Evolutionary conservation across 2,329 filamentous ascomycete genomes (phyloP).

Genomic region (Cercospora berteroae): DNA sequence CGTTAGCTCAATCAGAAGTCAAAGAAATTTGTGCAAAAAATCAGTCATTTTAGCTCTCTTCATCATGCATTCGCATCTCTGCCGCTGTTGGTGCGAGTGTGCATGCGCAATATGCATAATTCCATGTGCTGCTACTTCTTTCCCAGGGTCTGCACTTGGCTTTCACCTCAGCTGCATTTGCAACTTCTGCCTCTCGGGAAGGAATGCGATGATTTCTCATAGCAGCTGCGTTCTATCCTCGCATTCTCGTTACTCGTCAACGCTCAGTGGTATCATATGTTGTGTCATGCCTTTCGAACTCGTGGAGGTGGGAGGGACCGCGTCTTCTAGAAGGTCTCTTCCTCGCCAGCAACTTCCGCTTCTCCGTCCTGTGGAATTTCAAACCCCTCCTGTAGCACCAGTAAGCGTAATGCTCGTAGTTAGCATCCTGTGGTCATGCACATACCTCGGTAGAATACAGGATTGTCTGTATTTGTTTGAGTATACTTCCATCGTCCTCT

Average conservation of each 20-base stretch:
- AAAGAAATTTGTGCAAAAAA: neutral
- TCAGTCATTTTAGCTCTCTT: neutral
- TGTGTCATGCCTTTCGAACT: conserved; percentile 7
- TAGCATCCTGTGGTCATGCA: conserved; percentile 12
- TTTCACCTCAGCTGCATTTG: neutral
- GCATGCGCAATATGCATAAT: neutral
- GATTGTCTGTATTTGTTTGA: conserved; percentile 95
- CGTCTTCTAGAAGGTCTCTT: conserved; percentile 68
- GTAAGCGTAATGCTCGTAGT: conserved; percentile 8
- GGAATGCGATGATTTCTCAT: neutral
- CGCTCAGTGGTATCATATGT: conserved; percentile 15
- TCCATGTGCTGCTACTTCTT: neutral
- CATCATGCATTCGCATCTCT: neutral
- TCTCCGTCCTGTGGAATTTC: conserved; percentile 83
- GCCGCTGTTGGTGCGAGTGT: neutral
- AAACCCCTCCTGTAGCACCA: conserved; percentile 54
- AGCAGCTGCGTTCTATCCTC: conserved; percentile 6
- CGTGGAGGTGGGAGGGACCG: conserved; percentile 4
- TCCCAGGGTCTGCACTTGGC: neutral
- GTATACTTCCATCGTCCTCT: conserved; percentile 85
- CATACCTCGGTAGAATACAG: conserved; percentile 88
- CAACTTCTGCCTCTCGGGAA: neutral
- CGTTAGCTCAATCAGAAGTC: neutral
- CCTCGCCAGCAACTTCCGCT: conserved; percentile 58
- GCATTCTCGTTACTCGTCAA: conserved; percentile 12